Conservation (phyloP, 345 rosid genomes). For the Melaleuca alternifolia region DNA sequence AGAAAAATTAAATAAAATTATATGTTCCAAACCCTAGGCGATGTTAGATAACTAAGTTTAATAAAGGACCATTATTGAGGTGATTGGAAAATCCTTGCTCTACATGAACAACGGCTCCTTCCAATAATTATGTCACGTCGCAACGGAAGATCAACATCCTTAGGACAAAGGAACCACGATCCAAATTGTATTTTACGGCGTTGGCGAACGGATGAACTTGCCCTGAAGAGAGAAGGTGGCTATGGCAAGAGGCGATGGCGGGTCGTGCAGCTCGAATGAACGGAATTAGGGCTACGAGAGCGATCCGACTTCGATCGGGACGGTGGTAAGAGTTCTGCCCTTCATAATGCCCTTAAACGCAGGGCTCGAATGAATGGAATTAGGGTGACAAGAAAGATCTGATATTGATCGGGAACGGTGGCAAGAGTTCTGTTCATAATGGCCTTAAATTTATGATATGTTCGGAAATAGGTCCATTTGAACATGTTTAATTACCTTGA, state of each 20-base stretch:
- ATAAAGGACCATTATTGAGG: neutral
- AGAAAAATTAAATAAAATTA: neutral
- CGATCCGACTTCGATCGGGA: rapidly evolving
- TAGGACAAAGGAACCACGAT: neutral
- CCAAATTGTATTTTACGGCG: neutral
- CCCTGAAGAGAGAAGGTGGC: neutral
- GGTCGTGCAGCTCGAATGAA: neutral
- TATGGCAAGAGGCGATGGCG: neutral
- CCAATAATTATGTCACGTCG: neutral
- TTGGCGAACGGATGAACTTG: neutral
- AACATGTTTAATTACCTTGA: neutral
- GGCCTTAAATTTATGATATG: neutral
- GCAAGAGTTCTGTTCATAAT: neutral
- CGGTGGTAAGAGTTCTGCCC: neutral
- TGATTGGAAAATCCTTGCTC: neutral
- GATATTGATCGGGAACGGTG: neutral
- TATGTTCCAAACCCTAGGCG: neutral
- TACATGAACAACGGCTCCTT: neutral
- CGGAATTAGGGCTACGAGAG: neutral
- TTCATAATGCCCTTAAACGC: neutral
- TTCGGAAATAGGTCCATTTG: neutral
- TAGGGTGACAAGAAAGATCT: neutral
- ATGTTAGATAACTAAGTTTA: neutral
- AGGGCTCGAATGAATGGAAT: too few species aligned
- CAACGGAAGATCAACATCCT: neutral